Base-by-base conservation (phyloP, 2,329 filamentous ascomycete genomes). In the Dactylonectria estremocensis region DNA sequence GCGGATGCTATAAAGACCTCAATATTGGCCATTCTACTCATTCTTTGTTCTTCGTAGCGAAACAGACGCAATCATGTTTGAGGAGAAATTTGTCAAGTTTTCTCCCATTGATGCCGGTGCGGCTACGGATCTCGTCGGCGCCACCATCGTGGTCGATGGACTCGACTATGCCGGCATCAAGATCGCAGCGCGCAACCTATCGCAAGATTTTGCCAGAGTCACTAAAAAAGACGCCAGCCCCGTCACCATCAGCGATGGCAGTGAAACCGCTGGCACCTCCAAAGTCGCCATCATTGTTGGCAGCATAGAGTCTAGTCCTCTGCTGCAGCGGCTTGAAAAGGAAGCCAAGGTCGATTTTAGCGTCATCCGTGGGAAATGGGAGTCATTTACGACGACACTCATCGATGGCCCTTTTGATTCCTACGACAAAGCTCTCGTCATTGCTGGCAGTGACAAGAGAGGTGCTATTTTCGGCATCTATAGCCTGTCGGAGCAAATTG, bases 401-500 rank as follows among this genome's bases (percentile, higher is more conserved):
- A 10, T 37, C 13, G 9, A 10, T 14, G 13, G 35, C 13, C 35
- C 35, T 10, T 37, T 37, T 37, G 35, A 11, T 5, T 10, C 10
- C 35, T 37, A 14, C 13, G 35, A 37, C 1, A 37, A 37, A 11
- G 35, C 35, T 11, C 35, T 37, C 35, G 35, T 37, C 35, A 37
- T 37, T 14, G 35, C 13, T 37, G 35, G 35, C 9, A 37, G 35
- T 37, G 35, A 37, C 35, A 37, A 37, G 93, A 93, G 72, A 93
- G 92, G 83, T 89, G 92, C 16, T 16, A 90, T 37, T 11, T 37
- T 11, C 9, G 35, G 35, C 10, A 37, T 14, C 10, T 37, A 37
- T 11, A 37, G 10, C 9, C 35, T 37, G 9, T 37, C 35, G 10
- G 10, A 37, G 2, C 35, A 37, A 14, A 37, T 37, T 37, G 35